A percentile compares a stretch with the other conserved stretches of the same genome.
Conservation (phyloP, 2,329 filamentous ascomycete genomes). For the Biscogniauxia mediterranea region DNA sequence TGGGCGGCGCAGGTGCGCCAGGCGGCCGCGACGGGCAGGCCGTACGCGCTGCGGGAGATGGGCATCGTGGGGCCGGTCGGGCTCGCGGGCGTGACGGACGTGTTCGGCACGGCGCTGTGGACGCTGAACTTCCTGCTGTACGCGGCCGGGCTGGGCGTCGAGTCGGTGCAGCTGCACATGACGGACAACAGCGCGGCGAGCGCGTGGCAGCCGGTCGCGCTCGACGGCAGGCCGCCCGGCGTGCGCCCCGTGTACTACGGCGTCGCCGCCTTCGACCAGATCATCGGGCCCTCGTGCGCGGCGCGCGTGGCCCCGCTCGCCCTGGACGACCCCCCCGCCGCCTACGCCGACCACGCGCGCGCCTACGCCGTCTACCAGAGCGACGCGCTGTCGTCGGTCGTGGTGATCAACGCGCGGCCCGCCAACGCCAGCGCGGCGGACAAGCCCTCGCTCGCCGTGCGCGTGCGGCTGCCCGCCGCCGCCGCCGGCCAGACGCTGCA, state of each 20-base stretch:
- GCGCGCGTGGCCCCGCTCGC: conserved; percentile 39
- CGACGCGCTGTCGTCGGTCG: conserved; percentile 39
- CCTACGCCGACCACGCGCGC: conserved; percentile 41
- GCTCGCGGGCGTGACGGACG: conserved; percentile 43
- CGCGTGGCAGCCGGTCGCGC: conserved; percentile 46
- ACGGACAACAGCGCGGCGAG: conserved; percentile 51
- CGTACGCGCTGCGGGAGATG: conserved; percentile 52
- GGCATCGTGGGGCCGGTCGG: conserved; percentile 49
- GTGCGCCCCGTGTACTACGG: conserved; percentile 51
- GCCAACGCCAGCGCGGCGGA: conserved; percentile 38
- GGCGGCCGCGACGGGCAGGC: conserved; percentile 39
- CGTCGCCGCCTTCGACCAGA: conserved; percentile 48
- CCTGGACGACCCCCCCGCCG: conserved; percentile 29
- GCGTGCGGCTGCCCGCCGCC: conserved; percentile 37
- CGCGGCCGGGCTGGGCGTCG: conserved; percentile 44
- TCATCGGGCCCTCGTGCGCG: conserved; percentile 43
- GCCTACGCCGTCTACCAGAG: conserved; percentile 45
- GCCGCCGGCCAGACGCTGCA: conserved; percentile 42
- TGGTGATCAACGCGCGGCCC: conserved; percentile 45
- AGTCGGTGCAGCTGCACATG: conserved; percentile 52
- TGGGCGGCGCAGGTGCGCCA: conserved; percentile 44
- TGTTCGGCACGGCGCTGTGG: conserved; percentile 50
- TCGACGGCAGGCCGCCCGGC: conserved; percentile 39
- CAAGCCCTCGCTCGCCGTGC: conserved; percentile 40
- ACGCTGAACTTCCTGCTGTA: conserved; percentile 52